Base-by-base conservation (phyloP, 2,329 filamentous ascomycete genomes). In the Sclerotinia glacialis region DNA sequence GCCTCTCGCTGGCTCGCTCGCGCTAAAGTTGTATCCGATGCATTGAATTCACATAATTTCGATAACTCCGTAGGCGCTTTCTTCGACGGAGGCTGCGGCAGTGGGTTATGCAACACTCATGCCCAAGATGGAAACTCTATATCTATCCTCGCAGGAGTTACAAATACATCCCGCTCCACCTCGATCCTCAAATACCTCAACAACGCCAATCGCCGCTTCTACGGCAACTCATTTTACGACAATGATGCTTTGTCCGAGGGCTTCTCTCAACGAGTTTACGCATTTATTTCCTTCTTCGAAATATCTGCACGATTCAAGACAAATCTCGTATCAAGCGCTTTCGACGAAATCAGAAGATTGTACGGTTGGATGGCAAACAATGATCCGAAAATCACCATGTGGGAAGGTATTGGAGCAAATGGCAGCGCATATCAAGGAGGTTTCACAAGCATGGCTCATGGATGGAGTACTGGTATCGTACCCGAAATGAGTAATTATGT, bases 201-300 rank as follows among this genome's bases (percentile, higher is more conserved):
- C 5, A 70, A 68, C 21, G 69, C 76, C 5, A 79, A 78, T 23
- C 71, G 77, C 0, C 75, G 76, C 9, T 73, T 74, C 0, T 83
- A 83, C 67, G 82, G 83, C 2, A 84, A 84, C 69, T 77, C 83
- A 1, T 84, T 84, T 71, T 84, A 82, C 71, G 82, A 84, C 71
- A 80, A 78, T 47, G 79, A 77, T 53, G 71, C 76, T 4, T 72
- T 83, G 6, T 72, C 70, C 0, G 69, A 68, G 0, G 78, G 77
- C 0, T 83, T 79, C 70, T 78, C 78, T 2, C 72, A 80, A 60
- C 78, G 81, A 16, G 82, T 84, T 4, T 84, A 84, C 65, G 77
- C 83, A 2, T 83, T 84, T 68, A 79, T 81, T 23, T 83, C 82
- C 2, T 84, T 82, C 71, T 84, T 84, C 69, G 83, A 84, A 74